Base-by-base conservation (phyloP, 2,329 filamentous ascomycete species). In the Cytospora paraplurivora region DNA sequence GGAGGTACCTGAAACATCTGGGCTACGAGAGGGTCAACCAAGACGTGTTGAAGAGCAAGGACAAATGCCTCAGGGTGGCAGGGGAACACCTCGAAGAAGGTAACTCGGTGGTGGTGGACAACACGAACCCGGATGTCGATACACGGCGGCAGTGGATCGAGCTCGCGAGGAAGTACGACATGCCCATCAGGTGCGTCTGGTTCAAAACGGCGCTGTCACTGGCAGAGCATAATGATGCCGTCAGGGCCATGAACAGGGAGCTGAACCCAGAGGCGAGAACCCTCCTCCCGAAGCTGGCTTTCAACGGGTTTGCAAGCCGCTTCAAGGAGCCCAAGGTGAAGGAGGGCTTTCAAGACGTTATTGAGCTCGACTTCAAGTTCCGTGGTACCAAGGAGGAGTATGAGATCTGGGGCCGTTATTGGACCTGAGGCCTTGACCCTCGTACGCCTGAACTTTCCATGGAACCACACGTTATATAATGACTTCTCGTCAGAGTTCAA, bases 11-110 rank as follows among this genome's bases (percentile, higher is more conserved):
- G 41, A 82, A 93, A 72, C 90, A 90, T 32, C 77, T 95, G 34
- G 90, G 88, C 4, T 98, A 96, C 73, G 85, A 87, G 72, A 85
- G 95, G 55, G 85, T 97, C 35, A 99, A 98, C 70, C 95, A 98
- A 77, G 95, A 98, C 75, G 85, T 83, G 1, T 81, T 97, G 54
- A 97, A 96, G 76, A 81, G 76, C 67, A 79, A 83, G 65, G 83
- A 87, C 55, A 89, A 85, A 69, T 90, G 88, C 74, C 76, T 97
- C 65, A 91, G 92, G 75, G 85, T 84, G 32, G 92, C 93, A 15
- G 82, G 79, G 56, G 84, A 90, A 53, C 76, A 85, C 54, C 79
- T 98, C 50, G 75, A 81, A 49, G 81, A 85, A 32, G 87, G 88
- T 1, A 81, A 81, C 27, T 90, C 91, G 2, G 86, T 97, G 4